Conservation (phyloP, 2,329 filamentous ascomycete genomes). For the Amauroascus verrucosus region DNA sequence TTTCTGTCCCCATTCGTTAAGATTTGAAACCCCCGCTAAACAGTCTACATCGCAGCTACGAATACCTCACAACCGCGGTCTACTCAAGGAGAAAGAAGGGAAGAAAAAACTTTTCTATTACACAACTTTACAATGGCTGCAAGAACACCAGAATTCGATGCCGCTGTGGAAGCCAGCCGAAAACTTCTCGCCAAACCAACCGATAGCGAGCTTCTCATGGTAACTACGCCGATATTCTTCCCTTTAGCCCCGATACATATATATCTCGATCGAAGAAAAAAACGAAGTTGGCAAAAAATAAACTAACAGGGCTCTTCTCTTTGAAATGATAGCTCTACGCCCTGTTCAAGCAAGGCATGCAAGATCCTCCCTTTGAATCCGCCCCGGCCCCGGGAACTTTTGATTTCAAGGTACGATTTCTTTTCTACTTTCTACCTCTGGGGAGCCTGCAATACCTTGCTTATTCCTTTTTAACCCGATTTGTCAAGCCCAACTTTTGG, state of each 20-base stretch:
- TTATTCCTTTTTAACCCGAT: constrained; percentile 7
- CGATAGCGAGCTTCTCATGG: constrained; percentile 29
- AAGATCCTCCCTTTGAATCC: constrained; percentile 23
- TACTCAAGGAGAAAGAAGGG: neutral
- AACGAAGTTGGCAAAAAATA: neutral
- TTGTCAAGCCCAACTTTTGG: too few relatives aligned
- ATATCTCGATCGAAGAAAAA: neutral
- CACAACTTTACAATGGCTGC: neutral
- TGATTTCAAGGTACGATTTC: constrained; percentile 30
- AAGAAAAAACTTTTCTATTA: neutral
- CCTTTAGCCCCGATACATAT: neutral
- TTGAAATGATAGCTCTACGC: constrained; percentile 27
- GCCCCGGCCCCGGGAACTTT: constrained; percentile 29
- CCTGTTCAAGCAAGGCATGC: constrained; percentile 31
- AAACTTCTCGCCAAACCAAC: constrained; percentile 29
- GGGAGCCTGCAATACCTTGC: too few relatives aligned
- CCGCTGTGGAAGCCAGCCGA: constrained; percentile 26
- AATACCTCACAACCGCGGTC: neutral
- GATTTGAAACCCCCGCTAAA: too few relatives aligned
- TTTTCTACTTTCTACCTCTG: neutral
- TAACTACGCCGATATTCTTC: constrained; percentile 14
- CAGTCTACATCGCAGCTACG: neutral
- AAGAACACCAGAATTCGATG: constrained; percentile 24
- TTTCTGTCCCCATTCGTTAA: neutral
- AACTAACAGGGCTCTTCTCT: neutral